These are phyloP conservation scores for Penicillium sp. DNA, from an alignment of 2,329 filamentous ascomycete species.

Conservation along the genomic window DNA sequence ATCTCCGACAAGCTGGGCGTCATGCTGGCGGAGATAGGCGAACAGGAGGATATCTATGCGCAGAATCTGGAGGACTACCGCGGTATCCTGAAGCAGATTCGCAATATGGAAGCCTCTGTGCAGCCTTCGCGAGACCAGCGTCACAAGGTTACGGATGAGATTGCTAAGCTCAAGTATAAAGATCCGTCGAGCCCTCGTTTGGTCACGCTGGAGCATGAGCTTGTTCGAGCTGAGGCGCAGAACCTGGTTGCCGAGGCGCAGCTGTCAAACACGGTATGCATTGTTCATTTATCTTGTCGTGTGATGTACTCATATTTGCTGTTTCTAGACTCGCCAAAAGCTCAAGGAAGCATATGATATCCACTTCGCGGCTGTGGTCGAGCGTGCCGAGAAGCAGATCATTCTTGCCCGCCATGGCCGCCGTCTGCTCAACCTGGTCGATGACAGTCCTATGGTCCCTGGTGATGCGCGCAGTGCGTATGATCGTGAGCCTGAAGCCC, in stretches of 20 bases:
- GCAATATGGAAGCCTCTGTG: constrained; percentile 92
- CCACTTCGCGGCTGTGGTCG: constrained; percentile 84
- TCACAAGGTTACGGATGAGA: constrained; percentile 84
- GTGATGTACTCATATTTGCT: not conserved
- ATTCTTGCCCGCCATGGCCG: constrained; percentile 88
- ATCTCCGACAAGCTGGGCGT: constrained; percentile 95
- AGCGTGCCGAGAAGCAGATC: constrained; percentile 94
- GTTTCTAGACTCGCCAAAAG: constrained; percentile 75
- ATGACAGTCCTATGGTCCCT: constrained; percentile 83
- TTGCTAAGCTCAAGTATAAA: constrained; percentile 83
- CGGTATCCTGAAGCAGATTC: constrained; percentile 76
- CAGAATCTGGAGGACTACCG: constrained; percentile 82
- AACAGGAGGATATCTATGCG: constrained; percentile 85
- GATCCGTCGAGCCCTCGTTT: constrained; percentile 79
- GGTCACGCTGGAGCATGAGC: constrained; percentile 85
- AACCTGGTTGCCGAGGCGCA: constrained; percentile 94
- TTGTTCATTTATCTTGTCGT: not conserved
- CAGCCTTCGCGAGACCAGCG: constrained; percentile 87
- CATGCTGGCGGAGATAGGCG: constrained; percentile 82
- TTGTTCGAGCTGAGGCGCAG: constrained; percentile 92
- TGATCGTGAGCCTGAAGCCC: constrained; percentile 59
- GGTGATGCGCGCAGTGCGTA: constrained; percentile 72
- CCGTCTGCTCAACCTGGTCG: constrained; percentile 74
- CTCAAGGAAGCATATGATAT: constrained; percentile 89
- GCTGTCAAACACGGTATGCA: constrained; percentile 80